Conservation (phyloP, 495 filamentous ascomycete species). For the Talaromyces ruber region DNA sequence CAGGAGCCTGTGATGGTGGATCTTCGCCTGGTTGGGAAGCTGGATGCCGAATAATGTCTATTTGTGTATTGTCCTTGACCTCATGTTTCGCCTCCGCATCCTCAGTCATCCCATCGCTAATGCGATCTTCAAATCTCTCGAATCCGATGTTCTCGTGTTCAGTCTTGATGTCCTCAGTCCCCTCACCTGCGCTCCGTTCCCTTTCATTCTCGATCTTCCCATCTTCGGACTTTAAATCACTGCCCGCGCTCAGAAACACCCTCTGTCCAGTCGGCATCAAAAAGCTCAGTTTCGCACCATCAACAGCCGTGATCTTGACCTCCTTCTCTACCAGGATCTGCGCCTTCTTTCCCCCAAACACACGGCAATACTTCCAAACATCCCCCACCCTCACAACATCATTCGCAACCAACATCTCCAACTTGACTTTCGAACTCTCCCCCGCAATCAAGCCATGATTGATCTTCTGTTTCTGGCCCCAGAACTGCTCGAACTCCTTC, state of each 20-base stretch:
- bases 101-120: not conserved
- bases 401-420: conserved; percentile 34
- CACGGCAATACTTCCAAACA: conserved; percentile 36
- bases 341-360: conserved; percentile 16
- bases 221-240: not conserved
- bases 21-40: not conserved
- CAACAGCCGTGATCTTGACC: conserved; percentile 30
- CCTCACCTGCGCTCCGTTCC: no score
- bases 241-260: conserved; percentile 21
- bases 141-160: not conserved
- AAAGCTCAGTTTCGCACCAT: conserved; percentile 27
- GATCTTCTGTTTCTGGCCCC: conserved; percentile 55
- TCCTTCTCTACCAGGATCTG: conserved; percentile 42
- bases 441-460: conserved; percentile 29
- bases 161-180: not conserved
- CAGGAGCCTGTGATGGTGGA: not conserved
- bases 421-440: conserved; percentile 39
- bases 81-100: not conserved
- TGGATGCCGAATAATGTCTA: not conserved
- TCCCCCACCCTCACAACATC: conserved; percentile 42
- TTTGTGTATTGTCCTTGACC: not conserved
- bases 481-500: conserved; percentile 56
- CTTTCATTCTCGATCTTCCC: not conserved
- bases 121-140: not conserved
- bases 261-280: conserved; percentile 36